Percentiles rank a stretch among this genome's conserved stretches.
Conservation (phyloP, 1,284 basidiomycete genomes). For the Polyporus tsugae region DNA sequence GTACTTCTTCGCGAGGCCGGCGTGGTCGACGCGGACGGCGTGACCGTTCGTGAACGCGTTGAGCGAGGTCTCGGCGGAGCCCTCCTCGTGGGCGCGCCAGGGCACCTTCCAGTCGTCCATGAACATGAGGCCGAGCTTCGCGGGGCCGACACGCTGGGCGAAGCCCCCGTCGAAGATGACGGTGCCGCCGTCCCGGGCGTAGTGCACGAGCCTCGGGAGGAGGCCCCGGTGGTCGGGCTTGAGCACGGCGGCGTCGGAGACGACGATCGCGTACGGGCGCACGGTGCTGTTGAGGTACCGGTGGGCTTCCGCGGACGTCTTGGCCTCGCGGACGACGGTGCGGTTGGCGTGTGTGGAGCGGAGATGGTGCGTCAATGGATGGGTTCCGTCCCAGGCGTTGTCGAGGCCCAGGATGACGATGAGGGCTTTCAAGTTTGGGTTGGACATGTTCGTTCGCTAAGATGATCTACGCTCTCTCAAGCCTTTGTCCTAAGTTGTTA, state of each 20-base stretch:
- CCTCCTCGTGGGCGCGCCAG: constrained; percentile 18
- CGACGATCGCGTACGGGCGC: constrained; percentile 17
- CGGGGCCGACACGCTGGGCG: neutral
- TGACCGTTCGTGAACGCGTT: constrained; percentile 1
- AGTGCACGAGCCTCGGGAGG: constrained; percentile 21
- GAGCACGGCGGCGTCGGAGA: constrained; percentile 12
- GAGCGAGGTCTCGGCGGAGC: constrained; percentile 7
- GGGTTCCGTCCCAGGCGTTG: neutral
- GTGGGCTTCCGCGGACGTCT: neutral
- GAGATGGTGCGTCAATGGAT: neutral
- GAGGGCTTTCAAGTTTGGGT: neutral
- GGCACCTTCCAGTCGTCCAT: constrained; percentile 25
- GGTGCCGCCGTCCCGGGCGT: constrained; percentile 25
- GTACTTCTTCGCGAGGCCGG: constrained; percentile 14
- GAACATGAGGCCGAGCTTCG: constrained; percentile 21
- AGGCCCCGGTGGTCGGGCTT: constrained; percentile 15
- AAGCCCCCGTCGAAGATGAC: constrained; percentile 27
- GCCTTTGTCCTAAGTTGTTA: no score
- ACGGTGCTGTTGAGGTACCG: constrained; percentile 19
- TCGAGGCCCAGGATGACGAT: neutral
- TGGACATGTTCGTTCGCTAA: neutral
- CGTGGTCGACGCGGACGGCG: neutral
- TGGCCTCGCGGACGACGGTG: neutral
- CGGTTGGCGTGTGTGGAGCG: neutral
- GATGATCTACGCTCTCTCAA: no score